Evolutionary conservation across 73 alveolate species (phyloP), one percentile per base, ranked within the genome.

Genomic region (Urostyla sp.): DNA sequence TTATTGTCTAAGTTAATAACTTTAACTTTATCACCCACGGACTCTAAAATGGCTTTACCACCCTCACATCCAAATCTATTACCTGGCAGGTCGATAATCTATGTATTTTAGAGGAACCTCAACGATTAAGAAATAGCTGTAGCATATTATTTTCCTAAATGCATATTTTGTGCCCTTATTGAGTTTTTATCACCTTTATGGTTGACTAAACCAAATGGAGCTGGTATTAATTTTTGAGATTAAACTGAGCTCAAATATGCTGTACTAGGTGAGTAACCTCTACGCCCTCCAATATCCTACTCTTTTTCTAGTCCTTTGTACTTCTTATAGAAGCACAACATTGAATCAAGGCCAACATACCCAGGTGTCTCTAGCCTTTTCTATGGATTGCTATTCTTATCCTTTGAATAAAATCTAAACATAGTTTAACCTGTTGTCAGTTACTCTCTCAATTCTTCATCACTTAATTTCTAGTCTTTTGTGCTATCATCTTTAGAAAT

Each of bases 141-240:
- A 26, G 92, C 92, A 49, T 84, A 84, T 45, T 57, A 58, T 4
- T 74, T 58, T 10, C 92, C 92, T 88, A 84, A 74, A 16, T 35
- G 27, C 74, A 52, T 73, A 34, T 84, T 50, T 18, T 58, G 49
- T 1, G 92, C 92, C 23, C 51, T 35, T 1, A 84, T 74, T 46
- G 26, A 38, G 16, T 69, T 66, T 16, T 84, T 75, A 10, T 46
- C 20, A 16, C 80, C 84, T 37, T 32, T 43, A 32, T 63, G 58
- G 13, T 57, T 38, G 24, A 84, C 34, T n/a, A 84, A 26, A 1
- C 92, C 92, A 6, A 84, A 32, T 31, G 92, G 86, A 5, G 75
- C 23, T 0, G 92, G 92, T 18, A 80, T 31, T 1, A 84, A 48
- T 35, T 30, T 55, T 16, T 54, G 74, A 10, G 77, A 36, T 59